phyloP scores from a whole-genome alignment of 176 grass and related monocot species.

The Oryza glaberrima region DNA sequence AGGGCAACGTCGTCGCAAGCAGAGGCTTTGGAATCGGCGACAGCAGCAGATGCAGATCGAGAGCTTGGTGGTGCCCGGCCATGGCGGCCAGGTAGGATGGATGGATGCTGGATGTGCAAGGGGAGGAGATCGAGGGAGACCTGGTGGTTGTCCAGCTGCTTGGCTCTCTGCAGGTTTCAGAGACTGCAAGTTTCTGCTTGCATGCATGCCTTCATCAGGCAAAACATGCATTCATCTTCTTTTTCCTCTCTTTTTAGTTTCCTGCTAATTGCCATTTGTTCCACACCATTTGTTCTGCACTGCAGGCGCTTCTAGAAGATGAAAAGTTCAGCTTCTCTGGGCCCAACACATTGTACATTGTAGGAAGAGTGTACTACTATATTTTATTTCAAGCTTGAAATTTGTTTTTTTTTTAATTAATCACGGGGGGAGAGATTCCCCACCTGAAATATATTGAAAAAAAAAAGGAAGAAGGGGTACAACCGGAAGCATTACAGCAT shows the following conservation, averaged over 20 bases:
- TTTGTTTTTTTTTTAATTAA: too few relatives aligned
- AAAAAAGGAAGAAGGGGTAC: too few relatives aligned
- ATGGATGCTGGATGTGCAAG: background rate
- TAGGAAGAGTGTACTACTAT: too few relatives aligned
- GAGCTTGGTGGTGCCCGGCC: background rate
- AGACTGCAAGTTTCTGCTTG: slow-evolving; percentile 33
- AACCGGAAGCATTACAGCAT: too few relatives aligned
- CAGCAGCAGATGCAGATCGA: background rate
- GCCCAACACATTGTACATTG: too few relatives aligned
- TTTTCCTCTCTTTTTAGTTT: background rate
- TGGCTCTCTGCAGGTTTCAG: background rate
- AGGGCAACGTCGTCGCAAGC: background rate
- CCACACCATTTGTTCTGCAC: background rate
- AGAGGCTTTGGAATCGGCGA: background rate
- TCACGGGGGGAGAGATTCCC: too few relatives aligned
- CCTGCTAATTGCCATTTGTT: background rate
- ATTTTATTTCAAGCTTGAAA: too few relatives aligned
- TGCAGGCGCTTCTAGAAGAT: background rate
- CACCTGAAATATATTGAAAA: too few relatives aligned
- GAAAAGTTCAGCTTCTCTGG: background rate
- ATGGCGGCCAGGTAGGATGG: background rate
- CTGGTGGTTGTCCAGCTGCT: background rate
- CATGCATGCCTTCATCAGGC: background rate
- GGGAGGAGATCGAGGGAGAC: background rate
- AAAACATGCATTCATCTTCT: slow-evolving; percentile 24